Evolutionary conservation across 2,329 filamentous ascomycete species (phyloP).

Genomic region (Diaporthe ilicicola): DNA sequence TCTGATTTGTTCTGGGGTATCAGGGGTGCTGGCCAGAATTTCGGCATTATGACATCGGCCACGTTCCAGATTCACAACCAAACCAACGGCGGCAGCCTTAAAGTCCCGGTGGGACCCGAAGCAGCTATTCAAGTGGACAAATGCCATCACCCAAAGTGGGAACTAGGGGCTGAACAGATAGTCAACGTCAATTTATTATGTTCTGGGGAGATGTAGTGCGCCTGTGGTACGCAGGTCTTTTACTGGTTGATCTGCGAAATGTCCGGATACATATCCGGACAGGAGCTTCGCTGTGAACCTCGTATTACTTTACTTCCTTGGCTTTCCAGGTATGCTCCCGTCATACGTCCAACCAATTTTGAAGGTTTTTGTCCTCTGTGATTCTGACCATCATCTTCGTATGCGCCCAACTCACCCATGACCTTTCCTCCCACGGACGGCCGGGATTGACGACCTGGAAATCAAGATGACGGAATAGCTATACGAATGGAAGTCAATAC

Average conservation of each 20-base stretch:
- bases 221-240: too few species aligned
- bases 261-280: too few species aligned
- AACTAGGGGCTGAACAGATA: neutral
- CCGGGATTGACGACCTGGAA: neutral
- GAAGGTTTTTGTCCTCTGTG: neutral
- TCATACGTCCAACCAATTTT: neutral
- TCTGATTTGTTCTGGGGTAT: neutral
- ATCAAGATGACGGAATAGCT: neutral
- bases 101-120: neutral
- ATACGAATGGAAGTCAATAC: neutral
- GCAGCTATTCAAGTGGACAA: neutral
- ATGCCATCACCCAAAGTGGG: neutral
- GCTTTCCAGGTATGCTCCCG: too few species aligned
- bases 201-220: too few species aligned
- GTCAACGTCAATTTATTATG: too few species aligned
- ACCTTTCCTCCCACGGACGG: neutral
- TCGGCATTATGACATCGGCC: neutral
- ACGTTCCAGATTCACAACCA: neutral
- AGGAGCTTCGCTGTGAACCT: too few species aligned
- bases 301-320: too few species aligned
- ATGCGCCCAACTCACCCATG: neutral
- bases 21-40: neutral
- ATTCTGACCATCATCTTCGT: neutral
- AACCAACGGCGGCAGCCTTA: neutral
- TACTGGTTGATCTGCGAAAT: too few species aligned